Conservation (phyloP, 768 basidiomycete genomes). For the Albatrellus ellisii region DNA sequence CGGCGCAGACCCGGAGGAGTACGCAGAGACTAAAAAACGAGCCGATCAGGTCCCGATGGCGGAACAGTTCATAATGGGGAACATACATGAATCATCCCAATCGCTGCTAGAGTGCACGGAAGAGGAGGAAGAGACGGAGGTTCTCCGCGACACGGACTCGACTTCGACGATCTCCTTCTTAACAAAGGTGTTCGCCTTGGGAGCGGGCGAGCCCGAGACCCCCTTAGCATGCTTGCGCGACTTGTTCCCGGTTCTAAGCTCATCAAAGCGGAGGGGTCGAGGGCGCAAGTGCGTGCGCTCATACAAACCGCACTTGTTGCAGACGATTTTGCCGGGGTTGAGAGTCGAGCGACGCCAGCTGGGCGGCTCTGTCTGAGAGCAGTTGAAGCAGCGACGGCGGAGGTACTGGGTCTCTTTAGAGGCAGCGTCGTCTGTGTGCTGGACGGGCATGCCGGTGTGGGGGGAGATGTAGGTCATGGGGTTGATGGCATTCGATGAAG, state of each 20-base stretch:
- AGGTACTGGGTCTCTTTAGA: slow-evolving; percentile 88
- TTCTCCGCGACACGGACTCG: slow-evolving; percentile 33
- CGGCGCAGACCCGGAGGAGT: slow-evolving; percentile 42
- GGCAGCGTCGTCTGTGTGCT: slow-evolving; percentile 84
- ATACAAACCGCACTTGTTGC: slow-evolving; percentile 89
- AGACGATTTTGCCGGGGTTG: slow-evolving; percentile 86
- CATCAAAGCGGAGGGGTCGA: slow-evolving; percentile 76
- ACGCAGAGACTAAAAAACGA: slow-evolving; percentile 23
- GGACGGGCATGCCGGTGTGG: slow-evolving; percentile 48
- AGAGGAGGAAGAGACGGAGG: slow-evolving; percentile 49
- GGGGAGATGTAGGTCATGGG: slow-evolving; percentile 24
- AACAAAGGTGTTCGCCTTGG: slow-evolving; percentile 20
- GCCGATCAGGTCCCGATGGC: slow-evolving; percentile 4
- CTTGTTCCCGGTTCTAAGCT: slow-evolving; percentile 78
- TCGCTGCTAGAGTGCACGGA: slow-evolving; percentile 53
- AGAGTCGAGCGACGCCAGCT: slow-evolving; percentile 81
- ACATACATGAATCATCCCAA: slow-evolving; percentile 72
- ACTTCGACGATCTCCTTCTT: slow-evolving; percentile 45
- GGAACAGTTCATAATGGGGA: slow-evolving; percentile 15
- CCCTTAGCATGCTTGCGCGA: slow-evolving; percentile 43
- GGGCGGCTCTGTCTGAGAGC: slow-evolving; percentile 84
- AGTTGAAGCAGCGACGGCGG: slow-evolving; percentile 80
- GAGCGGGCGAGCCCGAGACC: slow-evolving; percentile 21
- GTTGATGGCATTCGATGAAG: slow-evolving; percentile 20
- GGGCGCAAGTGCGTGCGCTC: slow-evolving; percentile 81